Evolutionary conservation across 2,329 filamentous ascomycete species (phyloP).

Genomic region (Beauveria australis): DNA sequence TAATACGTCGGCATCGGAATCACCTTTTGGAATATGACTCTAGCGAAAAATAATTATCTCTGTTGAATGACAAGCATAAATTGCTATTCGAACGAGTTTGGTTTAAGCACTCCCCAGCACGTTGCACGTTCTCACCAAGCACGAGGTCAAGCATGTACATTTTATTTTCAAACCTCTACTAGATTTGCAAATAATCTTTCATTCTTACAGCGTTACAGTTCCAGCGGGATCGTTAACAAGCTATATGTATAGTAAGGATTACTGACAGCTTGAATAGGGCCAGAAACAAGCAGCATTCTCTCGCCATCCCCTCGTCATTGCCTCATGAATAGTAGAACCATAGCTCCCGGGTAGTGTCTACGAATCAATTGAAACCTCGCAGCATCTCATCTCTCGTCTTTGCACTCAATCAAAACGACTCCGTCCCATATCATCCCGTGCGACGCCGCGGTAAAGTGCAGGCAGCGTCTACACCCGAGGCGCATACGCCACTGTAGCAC

Average conservation of each 20-base stretch:
- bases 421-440: not conserved
- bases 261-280: not conserved
- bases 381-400: not conserved
- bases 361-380: not conserved
- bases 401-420: not conserved
- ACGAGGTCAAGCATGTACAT: not conserved
- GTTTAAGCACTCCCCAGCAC: not conserved
- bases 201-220: not conserved
- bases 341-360: not conserved
- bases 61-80: too few relatives aligned
- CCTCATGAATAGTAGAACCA: not conserved
- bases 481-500: not conserved
- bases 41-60: not conserved
- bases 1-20: not conserved
- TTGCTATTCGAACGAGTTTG: not conserved
- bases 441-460: not conserved
- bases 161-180: too few relatives aligned
- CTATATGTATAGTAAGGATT: not conserved
- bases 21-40: not conserved
- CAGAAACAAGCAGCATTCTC: not conserved
- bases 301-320: not conserved
- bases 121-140: not conserved
- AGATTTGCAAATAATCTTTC: not conserved
- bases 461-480: not conserved
- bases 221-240: not conserved